A percentile compares a stretch with the other conserved stretches of the same genome.
phyloP scores from a whole-genome alignment of 768 basidiomycete species.

The Rhodocollybia butyracea region DNA sequence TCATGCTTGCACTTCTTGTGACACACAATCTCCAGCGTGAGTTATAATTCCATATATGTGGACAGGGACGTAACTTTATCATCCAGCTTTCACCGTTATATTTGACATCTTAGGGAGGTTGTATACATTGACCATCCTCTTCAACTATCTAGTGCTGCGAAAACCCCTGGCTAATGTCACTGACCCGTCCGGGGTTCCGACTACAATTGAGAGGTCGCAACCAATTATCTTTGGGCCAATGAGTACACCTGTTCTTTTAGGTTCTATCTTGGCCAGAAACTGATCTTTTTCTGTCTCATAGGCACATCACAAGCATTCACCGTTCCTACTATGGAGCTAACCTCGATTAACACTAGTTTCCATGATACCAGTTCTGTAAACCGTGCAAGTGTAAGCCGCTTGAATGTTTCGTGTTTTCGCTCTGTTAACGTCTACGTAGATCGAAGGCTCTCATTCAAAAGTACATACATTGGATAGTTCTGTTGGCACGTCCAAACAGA shows the following conservation, averaged over 20 bases:
- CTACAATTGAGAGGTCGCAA: not conserved
- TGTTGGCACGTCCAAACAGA: not conserved
- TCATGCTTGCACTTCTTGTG: conserved; percentile 1
- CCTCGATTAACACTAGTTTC: not conserved
- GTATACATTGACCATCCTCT: conserved; percentile 1
- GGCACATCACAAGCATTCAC: not conserved
- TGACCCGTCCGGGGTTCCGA: not conserved
- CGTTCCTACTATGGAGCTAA: not conserved
- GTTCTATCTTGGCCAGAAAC: not conserved
- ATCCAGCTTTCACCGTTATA: not conserved
- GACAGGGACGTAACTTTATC: not conserved
- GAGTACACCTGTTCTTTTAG: not conserved
- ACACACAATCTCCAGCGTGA: conserved; percentile 1
- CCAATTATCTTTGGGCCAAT: not conserved
- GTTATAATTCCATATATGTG: not conserved
- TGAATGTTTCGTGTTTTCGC: no score
- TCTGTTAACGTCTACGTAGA: no score
- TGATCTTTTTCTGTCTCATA: not conserved
- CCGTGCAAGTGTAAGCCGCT: no score
- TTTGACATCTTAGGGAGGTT: not conserved
- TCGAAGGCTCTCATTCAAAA: no score
- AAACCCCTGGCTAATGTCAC: not conserved
- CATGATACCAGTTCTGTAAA: not conserved
- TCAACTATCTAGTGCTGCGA: conserved; percentile 1
- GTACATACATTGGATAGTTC: not conserved